These are phyloP conservation scores for Dactylellina cionopaga DNA, from an alignment of 2,329 filamentous ascomycete species.

Conservation along the genomic window DNA sequence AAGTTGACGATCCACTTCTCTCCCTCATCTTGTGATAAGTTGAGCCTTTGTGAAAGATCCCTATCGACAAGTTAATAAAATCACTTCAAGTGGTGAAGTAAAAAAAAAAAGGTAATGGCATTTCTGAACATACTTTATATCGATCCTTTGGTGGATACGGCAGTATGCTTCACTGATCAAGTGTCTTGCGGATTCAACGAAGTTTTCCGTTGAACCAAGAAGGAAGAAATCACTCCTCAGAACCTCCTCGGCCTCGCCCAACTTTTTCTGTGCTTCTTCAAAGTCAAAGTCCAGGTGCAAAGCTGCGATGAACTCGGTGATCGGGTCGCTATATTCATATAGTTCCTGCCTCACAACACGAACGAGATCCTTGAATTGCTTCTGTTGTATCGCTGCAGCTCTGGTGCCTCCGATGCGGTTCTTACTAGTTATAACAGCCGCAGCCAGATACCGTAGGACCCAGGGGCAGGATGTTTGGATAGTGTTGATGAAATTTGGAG, in stretches of 20 bases:
- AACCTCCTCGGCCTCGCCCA: slow-evolving; percentile 87
- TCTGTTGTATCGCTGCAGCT: slow-evolving; percentile 89
- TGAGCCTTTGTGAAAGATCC: slow-evolving; percentile 89
- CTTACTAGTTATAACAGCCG: slow-evolving; percentile 93
- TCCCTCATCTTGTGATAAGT: slow-evolving; percentile 90
- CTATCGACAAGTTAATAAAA: slow-evolving; percentile 60
- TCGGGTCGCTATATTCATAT: slow-evolving; percentile 95
- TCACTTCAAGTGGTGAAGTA: neutral
- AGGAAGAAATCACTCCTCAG: slow-evolving; percentile 96
- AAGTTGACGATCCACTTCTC: slow-evolving; percentile 99
- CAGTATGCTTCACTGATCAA: slow-evolving; percentile 99
- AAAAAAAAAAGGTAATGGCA: neutral
- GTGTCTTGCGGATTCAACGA: slow-evolving; percentile 93
- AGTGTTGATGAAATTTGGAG: slow-evolving; percentile 96
- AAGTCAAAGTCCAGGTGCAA: slow-evolving; percentile 97
- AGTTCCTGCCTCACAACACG: slow-evolving; percentile 95
- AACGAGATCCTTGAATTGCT: slow-evolving; percentile 96
- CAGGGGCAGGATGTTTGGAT: slow-evolving; percentile 98
- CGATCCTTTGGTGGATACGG: slow-evolving; percentile 99
- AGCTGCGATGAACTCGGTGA: slow-evolving; percentile 95
- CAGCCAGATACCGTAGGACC: slow-evolving; percentile 92
- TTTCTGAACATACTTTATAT: slow-evolving; percentile 75
- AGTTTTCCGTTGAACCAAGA: slow-evolving; percentile 80
- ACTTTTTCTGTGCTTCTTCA: slow-evolving; percentile 91
- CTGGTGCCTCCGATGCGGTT: slow-evolving; percentile 69